A percentile compares a stretch with the other conserved stretches of the same genome.
Evolutionary conservation across 2,329 filamentous ascomycete genomes (phyloP).

Genomic region (Huntiella omanensis): DNA sequence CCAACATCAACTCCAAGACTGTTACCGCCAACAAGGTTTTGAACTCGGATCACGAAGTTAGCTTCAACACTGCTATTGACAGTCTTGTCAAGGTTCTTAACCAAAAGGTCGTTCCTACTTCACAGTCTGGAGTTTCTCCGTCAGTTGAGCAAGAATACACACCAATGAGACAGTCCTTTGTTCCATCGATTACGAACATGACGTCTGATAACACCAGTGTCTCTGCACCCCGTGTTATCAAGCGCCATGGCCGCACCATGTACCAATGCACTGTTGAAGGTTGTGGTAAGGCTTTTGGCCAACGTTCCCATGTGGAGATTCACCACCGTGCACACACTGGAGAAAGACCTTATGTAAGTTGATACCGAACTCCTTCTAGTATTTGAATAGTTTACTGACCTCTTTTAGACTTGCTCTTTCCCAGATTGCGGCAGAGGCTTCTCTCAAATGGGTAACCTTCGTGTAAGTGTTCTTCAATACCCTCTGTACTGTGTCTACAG

Average conservation of each 20-base stretch:
- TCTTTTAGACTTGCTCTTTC: conserved; percentile 43
- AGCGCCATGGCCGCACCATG: conserved; percentile 2
- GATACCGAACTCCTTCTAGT: background rate
- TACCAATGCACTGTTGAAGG: conserved; percentile 52
- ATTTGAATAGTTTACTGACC: conserved; percentile 14
- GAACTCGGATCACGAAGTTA: conserved; percentile 29
- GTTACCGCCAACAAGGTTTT: conserved; percentile 28
- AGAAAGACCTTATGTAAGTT: conserved; percentile 67
- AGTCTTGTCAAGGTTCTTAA: conserved; percentile 80
- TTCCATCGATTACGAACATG: no score
- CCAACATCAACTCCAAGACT: conserved; percentile 19
- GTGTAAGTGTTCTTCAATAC: conserved; percentile 30
- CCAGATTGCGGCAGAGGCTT: conserved; percentile 61
- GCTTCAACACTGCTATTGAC: conserved; percentile 70
- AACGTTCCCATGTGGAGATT: conserved; percentile 86
- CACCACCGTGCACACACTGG: conserved; percentile 80
- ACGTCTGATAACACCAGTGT: no score
- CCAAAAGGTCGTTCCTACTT: conserved; percentile 24
- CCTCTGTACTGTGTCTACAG: background rate
- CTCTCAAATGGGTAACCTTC: conserved; percentile 78
- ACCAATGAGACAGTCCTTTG: no score
- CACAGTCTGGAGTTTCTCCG: background rate
- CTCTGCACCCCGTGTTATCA: background rate
- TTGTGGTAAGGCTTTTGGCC: conserved; percentile 68
- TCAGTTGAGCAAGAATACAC: no score